phyloP scores from a whole-genome alignment of 441 rosid species.

The Manihot esculenta region DNA sequence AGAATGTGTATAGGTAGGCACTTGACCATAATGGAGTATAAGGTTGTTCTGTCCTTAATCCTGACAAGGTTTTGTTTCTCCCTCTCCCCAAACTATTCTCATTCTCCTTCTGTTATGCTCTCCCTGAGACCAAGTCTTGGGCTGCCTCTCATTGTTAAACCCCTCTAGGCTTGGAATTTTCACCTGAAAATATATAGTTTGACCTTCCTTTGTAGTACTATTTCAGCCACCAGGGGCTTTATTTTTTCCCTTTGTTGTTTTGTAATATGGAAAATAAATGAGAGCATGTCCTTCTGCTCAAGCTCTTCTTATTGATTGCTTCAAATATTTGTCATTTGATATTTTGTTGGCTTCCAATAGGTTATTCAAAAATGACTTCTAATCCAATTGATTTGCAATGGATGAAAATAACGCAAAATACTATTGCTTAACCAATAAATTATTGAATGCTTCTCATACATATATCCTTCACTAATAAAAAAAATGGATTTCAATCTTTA shows the following conservation, averaged over 20 bases:
- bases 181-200: neutral
- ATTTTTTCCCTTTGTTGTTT: neutral
- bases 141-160: constrained; percentile 59
- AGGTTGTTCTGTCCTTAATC: constrained; percentile 59
- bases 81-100: constrained; percentile 59
- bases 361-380: too few species aligned
- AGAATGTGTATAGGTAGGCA: constrained; percentile 93
- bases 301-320: neutral
- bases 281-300: neutral
- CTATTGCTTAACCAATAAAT: too few species aligned
- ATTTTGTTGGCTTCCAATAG: neutral
- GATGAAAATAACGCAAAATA: too few species aligned
- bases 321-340: neutral
- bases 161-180: constrained; percentile 21
- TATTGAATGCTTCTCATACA: too few species aligned
- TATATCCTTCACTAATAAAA: too few species aligned
- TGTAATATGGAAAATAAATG: neutral
- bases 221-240: neutral
- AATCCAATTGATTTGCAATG: neutral
- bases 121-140: constrained; percentile 76
- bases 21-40: constrained; percentile 73
- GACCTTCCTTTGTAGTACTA: neutral
- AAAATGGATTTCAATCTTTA: too few species aligned
- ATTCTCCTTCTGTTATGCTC: constrained; percentile 68
- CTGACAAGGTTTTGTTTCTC: constrained; percentile 71